These are phyloP conservation scores for Podaxis mareebaensis DNA, from an alignment of 768 basidiomycete species.

Conservation along the genomic window DNA sequence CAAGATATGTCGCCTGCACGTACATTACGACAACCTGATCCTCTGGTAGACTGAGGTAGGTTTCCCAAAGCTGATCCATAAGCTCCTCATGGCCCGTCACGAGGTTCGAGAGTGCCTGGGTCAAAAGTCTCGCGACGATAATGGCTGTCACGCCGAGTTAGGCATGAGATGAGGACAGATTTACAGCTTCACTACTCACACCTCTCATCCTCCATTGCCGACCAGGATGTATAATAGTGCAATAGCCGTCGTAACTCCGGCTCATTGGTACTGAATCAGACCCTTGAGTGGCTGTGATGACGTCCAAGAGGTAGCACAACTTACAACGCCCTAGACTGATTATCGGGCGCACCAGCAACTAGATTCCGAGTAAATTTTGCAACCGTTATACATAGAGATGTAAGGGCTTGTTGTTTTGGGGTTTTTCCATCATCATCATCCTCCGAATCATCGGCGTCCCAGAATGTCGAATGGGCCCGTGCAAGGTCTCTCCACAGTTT, in stretches of 20 bases:
- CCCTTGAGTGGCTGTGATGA: conserved; percentile 13
- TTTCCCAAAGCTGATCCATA: conserved; percentile 59
- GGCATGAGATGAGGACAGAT: background rate
- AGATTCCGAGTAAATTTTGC: conserved; percentile 85
- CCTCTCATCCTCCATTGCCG: conserved; percentile 58
- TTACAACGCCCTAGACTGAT: conserved; percentile 76
- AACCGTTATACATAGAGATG: conserved; percentile 47
- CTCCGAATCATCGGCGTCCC: conserved; percentile 49
- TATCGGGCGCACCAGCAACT: conserved; percentile 70
- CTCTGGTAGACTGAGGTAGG: conserved; percentile 67
- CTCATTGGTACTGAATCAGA: conserved; percentile 61
- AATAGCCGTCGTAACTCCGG: conserved; percentile 65
- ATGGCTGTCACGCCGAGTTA: conserved; percentile 44
- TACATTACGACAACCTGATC: conserved; percentile 78
- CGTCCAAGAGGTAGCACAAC: conserved; percentile 27
- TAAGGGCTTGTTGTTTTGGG: conserved; percentile 35
- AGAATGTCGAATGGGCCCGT: conserved; percentile 51
- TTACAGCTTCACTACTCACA: conserved; percentile 37
- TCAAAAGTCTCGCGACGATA: conserved; percentile 60
- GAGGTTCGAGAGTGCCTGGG: conserved; percentile 83
- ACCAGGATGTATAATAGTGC: conserved; percentile 77
- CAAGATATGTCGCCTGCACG: conserved; percentile 22
- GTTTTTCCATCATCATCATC: conserved; percentile 30
- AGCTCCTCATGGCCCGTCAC: conserved; percentile 71
- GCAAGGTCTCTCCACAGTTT: conserved; percentile 57